A percentile compares a stretch with the other conserved stretches of the same genome.
Evolutionary conservation across 306 rosid species (phyloP).

Genomic region (Malus sylvestris): DNA sequence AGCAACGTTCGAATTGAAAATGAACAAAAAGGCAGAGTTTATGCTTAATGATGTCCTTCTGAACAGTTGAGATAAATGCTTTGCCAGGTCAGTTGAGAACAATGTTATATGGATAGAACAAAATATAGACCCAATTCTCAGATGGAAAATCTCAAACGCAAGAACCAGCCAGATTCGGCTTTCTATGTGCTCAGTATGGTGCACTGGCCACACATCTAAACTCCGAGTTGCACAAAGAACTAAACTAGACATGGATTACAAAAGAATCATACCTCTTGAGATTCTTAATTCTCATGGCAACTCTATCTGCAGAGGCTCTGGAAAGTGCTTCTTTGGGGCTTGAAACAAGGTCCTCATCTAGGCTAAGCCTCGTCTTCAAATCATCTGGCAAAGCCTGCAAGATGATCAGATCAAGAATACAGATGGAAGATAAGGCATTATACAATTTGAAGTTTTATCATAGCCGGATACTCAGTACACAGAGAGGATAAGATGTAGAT

Average conservation of each 20-base stretch:
- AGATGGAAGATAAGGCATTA: slow-evolving; percentile 7
- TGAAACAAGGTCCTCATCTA: slow-evolving; percentile 87
- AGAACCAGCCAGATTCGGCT: neutral
- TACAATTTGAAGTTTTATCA: neutral
- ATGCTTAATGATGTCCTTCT: neutral
- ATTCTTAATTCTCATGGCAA: slow-evolving; percentile 70
- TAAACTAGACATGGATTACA: neutral
- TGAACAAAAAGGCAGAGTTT: neutral
- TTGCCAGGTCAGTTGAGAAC: neutral
- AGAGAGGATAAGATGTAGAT: neutral
- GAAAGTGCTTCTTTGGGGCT: slow-evolving; percentile 94
- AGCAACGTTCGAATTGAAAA: slow-evolving; percentile 2
- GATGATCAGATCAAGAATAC: slow-evolving; percentile 24
- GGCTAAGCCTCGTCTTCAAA: slow-evolving; percentile 89
- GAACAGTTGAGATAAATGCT: neutral
- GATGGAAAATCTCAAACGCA: neutral
- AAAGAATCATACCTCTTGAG: slow-evolving; percentile 51
- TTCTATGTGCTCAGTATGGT: neutral
- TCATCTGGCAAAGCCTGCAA: slow-evolving; percentile 96
- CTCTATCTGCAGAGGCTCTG: slow-evolving; percentile 82
- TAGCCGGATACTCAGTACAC: neutral
- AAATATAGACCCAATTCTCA: neutral
- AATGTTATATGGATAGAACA: neutral
- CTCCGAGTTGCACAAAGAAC: neutral
- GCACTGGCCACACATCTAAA: neutral